These are phyloP conservation scores for Ophiostoma ips DNA, from an alignment of 2,329 filamentous ascomycete species.

Conservation along the genomic window DNA sequence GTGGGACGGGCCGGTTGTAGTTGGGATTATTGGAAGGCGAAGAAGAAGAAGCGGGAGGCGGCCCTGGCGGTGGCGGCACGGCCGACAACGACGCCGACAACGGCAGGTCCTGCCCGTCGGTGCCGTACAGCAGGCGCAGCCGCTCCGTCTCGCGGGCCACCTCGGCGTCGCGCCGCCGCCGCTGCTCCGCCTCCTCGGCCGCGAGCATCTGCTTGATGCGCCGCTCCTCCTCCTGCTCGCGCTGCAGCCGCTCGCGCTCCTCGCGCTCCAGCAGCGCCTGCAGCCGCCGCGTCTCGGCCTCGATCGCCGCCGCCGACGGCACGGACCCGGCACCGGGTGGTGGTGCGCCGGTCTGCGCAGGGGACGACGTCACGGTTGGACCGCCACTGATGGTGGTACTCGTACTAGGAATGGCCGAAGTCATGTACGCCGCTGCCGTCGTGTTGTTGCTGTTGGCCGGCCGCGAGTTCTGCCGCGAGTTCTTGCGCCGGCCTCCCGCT, in stretches of 20 bases:
- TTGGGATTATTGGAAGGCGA: too few species aligned
- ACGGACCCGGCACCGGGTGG: not conserved
- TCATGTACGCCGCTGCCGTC: conserved; percentile 1
- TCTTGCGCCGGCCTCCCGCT: conserved; percentile 18
- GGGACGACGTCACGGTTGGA: not conserved
- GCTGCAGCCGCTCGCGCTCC: conserved; percentile 38
- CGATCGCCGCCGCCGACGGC: conserved; percentile 32
- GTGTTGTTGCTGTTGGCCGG: not conserved
- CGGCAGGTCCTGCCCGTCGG: conserved; percentile 31
- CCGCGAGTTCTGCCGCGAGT: too few species aligned
- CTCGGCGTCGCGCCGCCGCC: conserved; percentile 38
- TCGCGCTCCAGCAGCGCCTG: conserved; percentile 39
- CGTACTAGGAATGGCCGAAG: not conserved
- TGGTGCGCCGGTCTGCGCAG: not conserved
- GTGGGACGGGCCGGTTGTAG: conserved; percentile 24
- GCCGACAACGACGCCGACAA: too few species aligned
- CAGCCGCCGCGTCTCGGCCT: conserved; percentile 67
- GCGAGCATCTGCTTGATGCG: conserved; percentile 53
- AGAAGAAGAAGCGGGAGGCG: conserved; percentile 11
- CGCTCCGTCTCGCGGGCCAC: conserved; percentile 74
- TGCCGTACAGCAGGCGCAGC: conserved; percentile 54
- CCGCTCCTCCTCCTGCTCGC: conserved; percentile 40
- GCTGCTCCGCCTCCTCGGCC: conserved; percentile 48
- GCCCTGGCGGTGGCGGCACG: conserved; percentile 11
- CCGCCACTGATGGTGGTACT: conserved; percentile 5